phyloP scores from a whole-genome alignment of 2,329 filamentous ascomycete genomes.

The Fusarium sp. region DNA sequence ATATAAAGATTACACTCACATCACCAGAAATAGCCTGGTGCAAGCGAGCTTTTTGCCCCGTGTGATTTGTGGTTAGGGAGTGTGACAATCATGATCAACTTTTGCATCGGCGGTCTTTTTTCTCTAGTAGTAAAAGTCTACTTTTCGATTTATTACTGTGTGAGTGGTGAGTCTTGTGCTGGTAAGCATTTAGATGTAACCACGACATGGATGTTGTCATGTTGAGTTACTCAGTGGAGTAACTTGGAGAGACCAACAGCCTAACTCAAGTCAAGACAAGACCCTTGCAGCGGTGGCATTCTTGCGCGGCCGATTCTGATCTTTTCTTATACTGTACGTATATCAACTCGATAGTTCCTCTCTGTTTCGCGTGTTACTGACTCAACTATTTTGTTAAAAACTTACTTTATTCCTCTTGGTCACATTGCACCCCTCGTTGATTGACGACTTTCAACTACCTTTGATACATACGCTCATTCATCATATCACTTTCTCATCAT shows the following conservation, averaged over 20 bases:
- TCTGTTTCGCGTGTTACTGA: neutral
- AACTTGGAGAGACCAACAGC: neutral
- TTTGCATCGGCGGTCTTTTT: neutral
- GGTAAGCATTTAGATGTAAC: neutral
- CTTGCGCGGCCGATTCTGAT: neutral
- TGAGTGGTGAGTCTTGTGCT: neutral
- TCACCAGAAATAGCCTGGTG: conserved; percentile 9
- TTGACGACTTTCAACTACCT: neutral
- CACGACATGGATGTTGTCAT: neutral
- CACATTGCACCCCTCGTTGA: neutral
- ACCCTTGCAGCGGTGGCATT: neutral
- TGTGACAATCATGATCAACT: neutral
- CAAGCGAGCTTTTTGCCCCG: neutral
- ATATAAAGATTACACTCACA: neutral
- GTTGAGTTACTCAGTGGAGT: neutral
- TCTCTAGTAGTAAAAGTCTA: too few species aligned
- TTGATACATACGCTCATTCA: neutral
- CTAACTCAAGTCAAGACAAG: neutral
- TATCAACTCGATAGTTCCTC: neutral
- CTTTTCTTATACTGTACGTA: neutral
- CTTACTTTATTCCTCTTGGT: neutral
- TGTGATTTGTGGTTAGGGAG: neutral
- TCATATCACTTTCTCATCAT: neutral
- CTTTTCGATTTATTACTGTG: neutral
- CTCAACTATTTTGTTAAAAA: neutral